Conservation (phyloP, 75 land plant genomes). For the Isoetes taiwanensis region DNA sequence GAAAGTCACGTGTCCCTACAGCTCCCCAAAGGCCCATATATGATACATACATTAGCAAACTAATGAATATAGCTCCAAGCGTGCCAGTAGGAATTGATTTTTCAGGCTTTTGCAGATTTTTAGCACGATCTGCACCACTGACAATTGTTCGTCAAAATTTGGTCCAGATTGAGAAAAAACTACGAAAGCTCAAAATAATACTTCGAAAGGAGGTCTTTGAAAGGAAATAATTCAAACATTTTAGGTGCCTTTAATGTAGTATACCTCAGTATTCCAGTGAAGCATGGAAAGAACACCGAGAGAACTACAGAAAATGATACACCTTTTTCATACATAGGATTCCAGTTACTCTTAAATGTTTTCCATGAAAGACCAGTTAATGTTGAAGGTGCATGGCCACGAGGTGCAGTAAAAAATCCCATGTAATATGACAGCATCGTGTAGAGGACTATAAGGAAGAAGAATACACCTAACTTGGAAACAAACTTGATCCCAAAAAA, state of each 20-base stretch:
- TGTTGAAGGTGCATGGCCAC: constrained; percentile 6
- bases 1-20: constrained; percentile 20
- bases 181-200: no score
- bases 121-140: constrained; percentile 29
- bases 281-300: constrained; percentile 25
- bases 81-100: constrained; percentile 21
- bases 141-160: not conserved
- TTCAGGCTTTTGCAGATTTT: constrained; percentile 15
- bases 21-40: constrained; percentile 27
- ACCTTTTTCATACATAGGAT: constrained; percentile 13
- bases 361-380: constrained; percentile 26
- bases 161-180: no score
- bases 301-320: constrained; percentile 19
- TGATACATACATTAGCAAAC: constrained; percentile 16
- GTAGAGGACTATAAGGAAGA: constrained; percentile 18
- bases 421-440: constrained; percentile 25
- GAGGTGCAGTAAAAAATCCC: constrained; percentile 18
- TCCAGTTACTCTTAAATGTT: constrained; percentile 26
- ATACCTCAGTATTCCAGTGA: constrained; percentile 24
- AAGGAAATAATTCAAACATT: no score
- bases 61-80: constrained; percentile 19
- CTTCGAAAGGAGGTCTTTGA: not conserved
- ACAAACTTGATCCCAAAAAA: constrained; percentile 24
- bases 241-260: no score
- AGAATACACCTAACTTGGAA: constrained; percentile 14